phyloP scores from a whole-genome alignment of 371 early-diverging fungal species.

The Basidiobolus meristosporus region DNA sequence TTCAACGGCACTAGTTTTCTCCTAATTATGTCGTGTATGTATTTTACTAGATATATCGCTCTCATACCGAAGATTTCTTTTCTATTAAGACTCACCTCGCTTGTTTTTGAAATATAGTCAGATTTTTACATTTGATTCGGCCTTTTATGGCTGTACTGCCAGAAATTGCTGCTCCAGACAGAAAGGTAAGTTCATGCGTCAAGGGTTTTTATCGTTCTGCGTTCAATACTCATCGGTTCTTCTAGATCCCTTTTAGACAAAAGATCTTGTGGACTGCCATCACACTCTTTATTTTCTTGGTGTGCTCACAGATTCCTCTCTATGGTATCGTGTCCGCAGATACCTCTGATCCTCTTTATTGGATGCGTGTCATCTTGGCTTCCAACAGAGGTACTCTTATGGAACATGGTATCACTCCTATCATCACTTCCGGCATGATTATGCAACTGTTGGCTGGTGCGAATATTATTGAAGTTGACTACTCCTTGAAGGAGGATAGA shows the following conservation, averaged over 20 bases:
- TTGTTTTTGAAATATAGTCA: no score
- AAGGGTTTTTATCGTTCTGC: neutral
- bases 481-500: conserved; percentile 95
- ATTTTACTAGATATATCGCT: no score
- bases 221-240: neutral
- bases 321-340: conserved; percentile 99
- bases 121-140: no score
- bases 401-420: conserved; percentile 99
- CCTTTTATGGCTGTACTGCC: no score
- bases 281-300: conserved; percentile 94
- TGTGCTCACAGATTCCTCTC: conserved; percentile 98
- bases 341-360: conserved; percentile 95
- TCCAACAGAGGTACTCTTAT: conserved; percentile 99
- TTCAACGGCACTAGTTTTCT: no score
- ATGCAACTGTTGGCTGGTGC: conserved; percentile 97
- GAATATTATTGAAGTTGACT: conserved; percentile 95
- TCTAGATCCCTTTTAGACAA: conserved; percentile 87
- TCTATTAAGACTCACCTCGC: no score
- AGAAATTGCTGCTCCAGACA: no score
- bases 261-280: conserved; percentile 98
- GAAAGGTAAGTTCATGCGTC: no score
- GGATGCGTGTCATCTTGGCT: conserved; percentile 98
- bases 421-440: conserved; percentile 98
- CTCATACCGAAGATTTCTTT: no score
- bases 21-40: no score